A percentile compares a stretch with the other conserved stretches of the same genome.
Conservation (phyloP, 169 alveolate species). For the Eimeria nieschulzi region DNA sequence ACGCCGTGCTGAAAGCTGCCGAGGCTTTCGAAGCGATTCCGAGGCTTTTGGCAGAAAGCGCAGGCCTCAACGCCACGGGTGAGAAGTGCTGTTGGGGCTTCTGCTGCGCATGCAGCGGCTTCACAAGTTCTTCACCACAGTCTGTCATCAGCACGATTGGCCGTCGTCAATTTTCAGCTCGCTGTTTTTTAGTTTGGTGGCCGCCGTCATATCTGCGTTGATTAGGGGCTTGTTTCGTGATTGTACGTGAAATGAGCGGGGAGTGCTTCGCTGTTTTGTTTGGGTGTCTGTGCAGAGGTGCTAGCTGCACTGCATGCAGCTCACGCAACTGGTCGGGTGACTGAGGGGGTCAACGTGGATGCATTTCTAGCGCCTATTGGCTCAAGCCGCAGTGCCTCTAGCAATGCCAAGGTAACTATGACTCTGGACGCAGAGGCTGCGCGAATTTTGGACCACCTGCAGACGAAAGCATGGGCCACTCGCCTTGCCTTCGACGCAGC, state of each 20-base stretch:
- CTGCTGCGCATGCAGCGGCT: too few relatives aligned
- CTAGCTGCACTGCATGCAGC: conserved; percentile 85
- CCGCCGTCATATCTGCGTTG: background rate
- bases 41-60: conserved; percentile 96
- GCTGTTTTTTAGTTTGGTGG: background rate
- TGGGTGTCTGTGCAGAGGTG: conserved; percentile 75
- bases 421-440: conserved; percentile 61
- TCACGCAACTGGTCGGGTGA: conserved; percentile 82
- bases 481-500: conserved; percentile 97
- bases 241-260: too few relatives aligned
- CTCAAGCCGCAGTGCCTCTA: background rate
- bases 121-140: too few relatives aligned
- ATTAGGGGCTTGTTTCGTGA: background rate
- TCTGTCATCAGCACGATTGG: too few relatives aligned
- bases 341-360: conserved; percentile 84
- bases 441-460: conserved; percentile 92
- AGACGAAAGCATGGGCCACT: conserved; percentile 95
- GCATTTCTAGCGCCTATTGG: conserved; percentile 36
- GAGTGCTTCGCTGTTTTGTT: background rate
- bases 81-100: conserved; percentile 75
- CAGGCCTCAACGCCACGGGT: conserved; percentile 92
- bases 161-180: background rate
- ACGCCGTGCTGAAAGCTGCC: conserved; percentile 97
- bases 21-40: conserved; percentile 97
- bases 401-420: conserved; percentile 4